Evolutionary conservation across 1,139 yeast species (phyloP).

Genomic region (Kodamaea suecica): DNA sequence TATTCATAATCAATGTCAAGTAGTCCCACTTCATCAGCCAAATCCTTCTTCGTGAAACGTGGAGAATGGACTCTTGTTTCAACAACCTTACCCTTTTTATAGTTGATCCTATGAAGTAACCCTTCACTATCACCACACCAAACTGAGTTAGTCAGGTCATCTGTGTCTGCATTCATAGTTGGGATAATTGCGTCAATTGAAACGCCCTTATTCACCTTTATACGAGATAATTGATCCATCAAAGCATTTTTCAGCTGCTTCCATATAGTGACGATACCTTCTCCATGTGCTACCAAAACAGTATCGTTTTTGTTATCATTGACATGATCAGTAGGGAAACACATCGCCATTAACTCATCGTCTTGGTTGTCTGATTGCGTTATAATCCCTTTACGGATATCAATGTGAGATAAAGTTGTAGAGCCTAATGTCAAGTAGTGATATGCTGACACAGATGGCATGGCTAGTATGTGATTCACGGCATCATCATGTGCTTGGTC

Average conservation of each 20-base stretch:
- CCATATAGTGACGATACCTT: conserved; percentile 94
- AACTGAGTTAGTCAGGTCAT: conserved; percentile 48
- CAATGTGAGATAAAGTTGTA: conserved; percentile 77
- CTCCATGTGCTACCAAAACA: conserved; percentile 78
- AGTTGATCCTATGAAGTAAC: conserved; percentile 63
- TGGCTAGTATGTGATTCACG: conserved; percentile 66
- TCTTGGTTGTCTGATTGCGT: conserved; percentile 84
- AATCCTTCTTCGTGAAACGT: conserved; percentile 39
- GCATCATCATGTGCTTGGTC: conserved; percentile 67
- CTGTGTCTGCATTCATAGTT: conserved; percentile 67
- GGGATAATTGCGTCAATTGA: conserved; percentile 77
- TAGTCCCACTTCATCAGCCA: conserved; percentile 60
- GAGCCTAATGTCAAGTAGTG: conserved; percentile 81
- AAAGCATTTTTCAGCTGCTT: conserved; percentile 62
- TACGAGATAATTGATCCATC: conserved; percentile 78
- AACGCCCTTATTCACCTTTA: conserved; percentile 66
- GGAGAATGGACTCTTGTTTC: conserved; percentile 67
- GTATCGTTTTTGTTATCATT: conserved; percentile 59
- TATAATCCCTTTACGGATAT: conserved; percentile 65
- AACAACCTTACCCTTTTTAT: conserved; percentile 58
- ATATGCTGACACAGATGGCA: conserved; percentile 70
- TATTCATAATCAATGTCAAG: conserved; percentile 80
- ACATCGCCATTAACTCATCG: conserved; percentile 79
- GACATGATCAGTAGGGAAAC: conserved; percentile 52
- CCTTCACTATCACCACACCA: conserved; percentile 92